These are phyloP conservation scores for Aspergillus proliferans DNA, from an alignment of 2,329 filamentous ascomycete genomes.

Conservation along the genomic window DNA sequence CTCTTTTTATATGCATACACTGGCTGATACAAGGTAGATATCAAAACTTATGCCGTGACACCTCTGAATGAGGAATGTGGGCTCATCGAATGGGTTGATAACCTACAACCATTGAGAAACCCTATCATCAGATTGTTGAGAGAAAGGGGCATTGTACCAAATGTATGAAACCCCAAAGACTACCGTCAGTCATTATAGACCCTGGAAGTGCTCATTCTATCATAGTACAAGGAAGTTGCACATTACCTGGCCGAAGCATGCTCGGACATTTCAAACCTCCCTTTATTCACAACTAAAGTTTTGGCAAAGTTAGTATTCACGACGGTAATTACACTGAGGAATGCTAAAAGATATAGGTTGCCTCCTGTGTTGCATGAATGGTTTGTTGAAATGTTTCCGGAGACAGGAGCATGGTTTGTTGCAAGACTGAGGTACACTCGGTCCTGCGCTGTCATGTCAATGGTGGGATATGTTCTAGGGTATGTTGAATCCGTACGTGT, in stretches of 20 bases:
- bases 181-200: background rate
- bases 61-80: slow-evolving; percentile 96
- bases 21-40: slow-evolving; percentile 44
- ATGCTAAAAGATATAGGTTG: slow-evolving; percentile 48
- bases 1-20: background rate
- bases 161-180: slow-evolving; percentile 27
- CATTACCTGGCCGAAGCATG: slow-evolving; percentile 60
- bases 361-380: slow-evolving; percentile 82
- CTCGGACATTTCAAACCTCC: slow-evolving; percentile 54
- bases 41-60: slow-evolving; percentile 94
- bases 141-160: slow-evolving; percentile 59
- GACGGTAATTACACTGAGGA: background rate
- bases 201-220: slow-evolving; percentile 13
- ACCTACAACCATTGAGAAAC: slow-evolving; percentile 87
- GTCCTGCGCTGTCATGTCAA: slow-evolving; percentile 98
- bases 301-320: slow-evolving; percentile 36
- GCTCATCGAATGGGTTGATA: slow-evolving; percentile 97
- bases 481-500: slow-evolving; percentile 16
- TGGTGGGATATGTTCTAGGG: slow-evolving; percentile 90
- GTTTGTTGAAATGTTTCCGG: slow-evolving; percentile 93
- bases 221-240: slow-evolving; percentile 61
- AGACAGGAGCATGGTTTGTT: slow-evolving; percentile 85
- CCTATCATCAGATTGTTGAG: slow-evolving; percentile 76
- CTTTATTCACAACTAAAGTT: slow-evolving; percentile 64
- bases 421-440: slow-evolving; percentile 85